Evolutionary conservation across 2,329 filamentous ascomycete species (phyloP), one percentile per base, ranked within the genome.

Genomic region (Leptographium wingfieldii): DNA sequence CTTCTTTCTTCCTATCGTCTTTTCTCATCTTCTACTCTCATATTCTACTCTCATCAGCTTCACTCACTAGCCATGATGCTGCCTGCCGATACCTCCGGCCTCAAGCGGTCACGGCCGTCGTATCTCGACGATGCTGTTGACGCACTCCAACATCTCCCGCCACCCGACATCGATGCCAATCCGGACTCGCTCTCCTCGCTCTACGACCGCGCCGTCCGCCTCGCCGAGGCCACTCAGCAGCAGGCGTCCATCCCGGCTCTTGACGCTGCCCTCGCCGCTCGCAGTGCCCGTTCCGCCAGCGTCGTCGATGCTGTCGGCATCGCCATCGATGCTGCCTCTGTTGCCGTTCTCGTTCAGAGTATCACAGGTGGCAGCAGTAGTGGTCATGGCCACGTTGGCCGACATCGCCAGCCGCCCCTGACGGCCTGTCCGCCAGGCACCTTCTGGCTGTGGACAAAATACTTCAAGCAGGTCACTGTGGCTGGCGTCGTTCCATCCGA

Each of bases 391-490:
- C 22, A 29, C 46, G 25, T 12, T 22, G 10, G 14, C n/a, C 27
- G 12, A 3, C 9, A 5, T 11, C 31, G 7, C 38, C 14, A 46
- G 7, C 4, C 38, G 14, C 55, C 43, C 3, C 40, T 49, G n/a
- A 29, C 52, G n/a, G 22, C 48, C 25, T 60, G 46, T 10, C 14
- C 51, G 22, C 60, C 61, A 1, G 58, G 54, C 11, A 62, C 57
- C 1, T 3, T 61, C 9, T 48, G 55, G 40, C n/a, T 57, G 29
- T 65, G 63, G 63, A 66, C 65, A n/a, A 63, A 62, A 58, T 66
- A 66, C 60, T 66, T 56, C n/a, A 40, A 49, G 55, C 35, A 46
- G 5, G 38, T 56, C 11, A n/a, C 22, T 5, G 35, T 10, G 11
- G n/a, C 35, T 5, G 55, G 31, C 52, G 7, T 4, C 16, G 52